Conservation (phyloP, 2,329 filamentous ascomycete genomes). For the Fusarium humuli region DNA sequence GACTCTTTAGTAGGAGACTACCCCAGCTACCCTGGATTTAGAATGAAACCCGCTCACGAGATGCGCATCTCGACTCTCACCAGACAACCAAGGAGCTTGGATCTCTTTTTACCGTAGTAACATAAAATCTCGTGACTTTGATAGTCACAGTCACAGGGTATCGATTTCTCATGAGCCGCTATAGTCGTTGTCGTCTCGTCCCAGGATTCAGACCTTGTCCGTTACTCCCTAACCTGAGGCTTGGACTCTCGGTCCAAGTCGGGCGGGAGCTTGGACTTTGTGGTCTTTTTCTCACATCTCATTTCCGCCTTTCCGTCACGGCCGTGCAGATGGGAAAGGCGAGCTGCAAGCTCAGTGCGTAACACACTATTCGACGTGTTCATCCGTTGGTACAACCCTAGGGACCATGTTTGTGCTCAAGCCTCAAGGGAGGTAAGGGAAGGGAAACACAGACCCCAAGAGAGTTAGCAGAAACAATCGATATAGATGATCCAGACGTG, state of each 20-base stretch:
- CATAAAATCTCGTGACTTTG: constrained; percentile 2
- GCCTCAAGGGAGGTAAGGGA: constrained; percentile 12
- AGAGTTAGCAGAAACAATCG: constrained; percentile 12
- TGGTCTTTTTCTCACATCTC: constrained; percentile 41
- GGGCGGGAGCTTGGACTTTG: constrained; percentile 39
- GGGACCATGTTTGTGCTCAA: constrained; percentile 21
- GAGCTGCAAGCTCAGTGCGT: constrained; percentile 25
- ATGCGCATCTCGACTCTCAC: constrained; percentile 1
- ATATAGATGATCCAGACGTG: constrained; percentile 3
- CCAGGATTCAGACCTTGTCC: constrained; percentile 29
- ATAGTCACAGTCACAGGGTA: neutral
- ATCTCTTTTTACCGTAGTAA: neutral
- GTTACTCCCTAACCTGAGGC: constrained; percentile 25
- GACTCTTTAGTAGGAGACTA: neutral
- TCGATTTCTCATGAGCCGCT: constrained; percentile 6
- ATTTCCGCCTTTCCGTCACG: constrained; percentile 41
- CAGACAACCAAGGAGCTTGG: constrained; percentile 8
- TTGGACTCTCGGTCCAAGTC: constrained; percentile 16
- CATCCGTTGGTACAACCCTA: constrained; percentile 35
- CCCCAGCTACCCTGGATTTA: constrained; percentile 31
- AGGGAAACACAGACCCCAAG: constrained; percentile 25
- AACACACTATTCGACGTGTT: constrained; percentile 38
- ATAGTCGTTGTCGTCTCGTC: neutral
- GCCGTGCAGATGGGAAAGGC: constrained; percentile 34
- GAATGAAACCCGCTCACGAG: constrained; percentile 4